Base-by-base conservation (phyloP, 768 basidiomycete genomes). In the Coprinopsis strossmayeri region DNA sequence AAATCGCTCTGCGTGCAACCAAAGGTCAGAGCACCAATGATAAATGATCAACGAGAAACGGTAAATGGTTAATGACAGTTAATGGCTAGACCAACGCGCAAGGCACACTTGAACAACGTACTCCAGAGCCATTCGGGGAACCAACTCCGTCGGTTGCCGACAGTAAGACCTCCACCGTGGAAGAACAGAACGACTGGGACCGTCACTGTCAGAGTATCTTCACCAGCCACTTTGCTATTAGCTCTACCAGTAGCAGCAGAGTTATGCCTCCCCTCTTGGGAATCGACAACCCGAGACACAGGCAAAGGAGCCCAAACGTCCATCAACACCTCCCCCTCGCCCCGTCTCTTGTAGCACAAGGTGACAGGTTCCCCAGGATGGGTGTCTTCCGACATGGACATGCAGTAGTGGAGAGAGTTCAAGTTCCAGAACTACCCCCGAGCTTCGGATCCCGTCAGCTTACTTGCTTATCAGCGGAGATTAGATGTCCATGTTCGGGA, bases 121-220 rank as follows among this genome's bases (percentile, higher is more conserved):
- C 84, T 69, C 41, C 72, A 61, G 21, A 86, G 62, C 84, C 84
- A 87, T n/a, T 45, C 52, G 1, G 84, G 83, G 59, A 84, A 78
- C 81, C 81, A 85, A 56, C 75, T 78, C 26, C 57, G 59, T 45
- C 75, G 68, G 53, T 78, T 76, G 1, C 83, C 83, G 13, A 77
- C 79, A 0, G 77, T 73, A 26, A 86, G 61, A 5, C 81, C 82
- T 2, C 83, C 84, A 5, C 79, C 72, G 45, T 72, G 74, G 48
- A 70, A 73, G 55, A 72, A 77, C 15, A 75, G 53, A 4, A 77
- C 59, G 2, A 67, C 65, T 48, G 69, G 68, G 10, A 65, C 50
- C 18, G 48, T 42, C 3, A 23, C 25, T 25, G 10, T 10, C 10
- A 15, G 30, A 32, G 15, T 15, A 32, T 32, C 30, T 7, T 32